Percentiles rank a stretch among this genome's conserved stretches.
These are phyloP conservation scores for Apophysomyces sp. DNA, from an alignment of 371 early-diverging fungal species.

Conservation along the genomic window DNA sequence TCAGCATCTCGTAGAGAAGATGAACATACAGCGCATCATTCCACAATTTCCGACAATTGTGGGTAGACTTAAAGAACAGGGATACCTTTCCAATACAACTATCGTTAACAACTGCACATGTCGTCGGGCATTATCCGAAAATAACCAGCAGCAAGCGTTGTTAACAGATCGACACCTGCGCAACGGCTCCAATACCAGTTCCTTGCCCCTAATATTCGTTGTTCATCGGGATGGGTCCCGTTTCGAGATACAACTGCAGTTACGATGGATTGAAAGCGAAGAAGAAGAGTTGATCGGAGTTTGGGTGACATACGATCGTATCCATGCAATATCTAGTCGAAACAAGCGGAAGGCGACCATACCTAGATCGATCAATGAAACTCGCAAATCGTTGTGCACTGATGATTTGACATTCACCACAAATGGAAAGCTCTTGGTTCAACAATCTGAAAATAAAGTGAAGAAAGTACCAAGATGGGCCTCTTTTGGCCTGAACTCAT, in stretches of 20 bases:
- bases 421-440: neutral
- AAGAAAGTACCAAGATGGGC: neutral
- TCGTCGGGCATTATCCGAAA: conserved; percentile 30
- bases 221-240: conserved; percentile 66
- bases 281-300: conserved; percentile 56
- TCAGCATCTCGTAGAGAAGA: conserved; percentile 43
- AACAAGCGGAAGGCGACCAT: neutral
- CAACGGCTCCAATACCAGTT: conserved; percentile 6
- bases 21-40: conserved; percentile 53
- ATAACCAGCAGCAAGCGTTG: neutral
- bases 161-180: conserved; percentile 14
- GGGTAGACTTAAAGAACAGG: conserved; percentile 14
- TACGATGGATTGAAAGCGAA: conserved; percentile 56
- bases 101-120: conserved; percentile 33
- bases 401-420: neutral
- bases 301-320: conserved; percentile 75
- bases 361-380: neutral
- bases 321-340: conserved; percentile 20
- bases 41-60: conserved; percentile 55
- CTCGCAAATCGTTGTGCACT: neutral
- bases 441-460: neutral
- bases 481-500: neutral
- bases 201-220: conserved; percentile 55
- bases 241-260: conserved; percentile 62
- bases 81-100: neutral